A percentile compares a stretch with the other conserved stretches of the same genome.
Evolutionary conservation across 1,284 basidiomycete genomes (phyloP).

Genomic region (Trametes versicolor): DNA sequence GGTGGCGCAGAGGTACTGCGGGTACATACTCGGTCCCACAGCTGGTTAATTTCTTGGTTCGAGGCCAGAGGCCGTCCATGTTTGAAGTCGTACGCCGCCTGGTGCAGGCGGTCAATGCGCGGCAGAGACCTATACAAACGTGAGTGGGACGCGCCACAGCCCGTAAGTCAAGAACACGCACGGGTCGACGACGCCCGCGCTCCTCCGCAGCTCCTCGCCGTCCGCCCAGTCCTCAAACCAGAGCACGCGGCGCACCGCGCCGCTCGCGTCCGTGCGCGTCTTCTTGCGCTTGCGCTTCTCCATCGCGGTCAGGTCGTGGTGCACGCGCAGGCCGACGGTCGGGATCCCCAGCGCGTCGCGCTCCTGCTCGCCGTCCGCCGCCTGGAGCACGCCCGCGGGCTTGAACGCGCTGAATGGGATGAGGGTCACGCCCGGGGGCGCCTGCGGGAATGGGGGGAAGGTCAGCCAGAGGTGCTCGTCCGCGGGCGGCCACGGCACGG

Average conservation of each 20-base stretch:
- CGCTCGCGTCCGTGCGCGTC: slow-evolving; percentile 31
- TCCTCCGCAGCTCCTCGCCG: slow-evolving; percentile 53
- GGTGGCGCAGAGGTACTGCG: not conserved
- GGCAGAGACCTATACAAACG: slow-evolving; percentile 47
- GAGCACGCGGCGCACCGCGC: slow-evolving; percentile 42
- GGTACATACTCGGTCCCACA: slow-evolving; percentile 68
- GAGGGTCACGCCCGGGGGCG: slow-evolving; percentile 62
- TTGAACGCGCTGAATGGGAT: slow-evolving; percentile 68
- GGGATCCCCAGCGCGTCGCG: slow-evolving; percentile 71
- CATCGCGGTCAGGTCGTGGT: slow-evolving; percentile 55
- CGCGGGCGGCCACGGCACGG: not conserved
- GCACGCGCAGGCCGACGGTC: slow-evolving; percentile 63
- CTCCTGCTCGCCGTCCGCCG: slow-evolving; percentile 43
- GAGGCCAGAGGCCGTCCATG: slow-evolving; percentile 57
- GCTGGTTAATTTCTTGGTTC: slow-evolving; percentile 51
- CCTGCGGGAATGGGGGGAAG: slow-evolving; percentile 71
- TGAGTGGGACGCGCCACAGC: not conserved
- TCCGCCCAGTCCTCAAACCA: slow-evolving; percentile 79
- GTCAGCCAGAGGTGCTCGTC: slow-evolving; percentile 32
- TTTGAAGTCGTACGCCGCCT: slow-evolving; percentile 66
- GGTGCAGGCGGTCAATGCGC: slow-evolving; percentile 62
- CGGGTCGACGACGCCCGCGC: slow-evolving; percentile 50
- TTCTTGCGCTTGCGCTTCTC: slow-evolving; percentile 56
- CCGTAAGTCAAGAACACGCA: slow-evolving; percentile 44
- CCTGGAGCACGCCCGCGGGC: slow-evolving; percentile 62